Evolutionary conservation across 345 rosid genomes (phyloP), one percentile per base, ranked within the genome.

Genomic region (Fremontodendron californicum): DNA sequence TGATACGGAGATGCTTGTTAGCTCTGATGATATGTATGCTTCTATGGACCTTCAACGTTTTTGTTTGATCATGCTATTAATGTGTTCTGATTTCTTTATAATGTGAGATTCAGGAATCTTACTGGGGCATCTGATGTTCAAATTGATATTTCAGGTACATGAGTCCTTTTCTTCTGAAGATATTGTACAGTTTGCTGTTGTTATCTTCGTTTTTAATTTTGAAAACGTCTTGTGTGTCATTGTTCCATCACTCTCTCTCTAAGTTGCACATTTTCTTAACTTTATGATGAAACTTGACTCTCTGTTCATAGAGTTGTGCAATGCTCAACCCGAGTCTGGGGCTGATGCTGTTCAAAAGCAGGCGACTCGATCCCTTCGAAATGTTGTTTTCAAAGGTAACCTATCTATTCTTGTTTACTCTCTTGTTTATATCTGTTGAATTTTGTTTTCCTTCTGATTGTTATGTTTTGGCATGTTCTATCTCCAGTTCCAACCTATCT

Each of bases 301-400:
- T 66, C 37, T 51, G 31, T 37, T 76, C 19, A 69, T 65, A 76
- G 78, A 66, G 40, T 33, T 66, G 19, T 46, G 89, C 85, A 86
- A 82, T 75, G 80, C 76, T 29, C 88, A 85, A n/a, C 89, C 86
- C 52, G 83, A 80, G 65, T 6, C 75, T 67, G 88, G 85, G 61
- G 81, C 86, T 49, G 83, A 73, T 78, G 82, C 73, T 46, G 87
- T 82, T 80, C 91, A 84, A 79, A 89, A 88, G 52, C 89, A 68
- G 15, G 77, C 88, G 55, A 67, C 81, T 72, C 89, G 91, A 37
- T 78, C 97, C 63, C 82, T 93, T 57, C 87, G 82, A 71, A 96
- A 91, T 82, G 81, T 92, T 64, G 68, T 93, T 63, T 83, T 96
- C 40, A 94, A 88, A 94, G 98, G 99, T 94, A 78, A 64, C 37